phyloP scores from a whole-genome alignment of 805 yeast genomes.

The Spathaspora arborariae region DNA sequence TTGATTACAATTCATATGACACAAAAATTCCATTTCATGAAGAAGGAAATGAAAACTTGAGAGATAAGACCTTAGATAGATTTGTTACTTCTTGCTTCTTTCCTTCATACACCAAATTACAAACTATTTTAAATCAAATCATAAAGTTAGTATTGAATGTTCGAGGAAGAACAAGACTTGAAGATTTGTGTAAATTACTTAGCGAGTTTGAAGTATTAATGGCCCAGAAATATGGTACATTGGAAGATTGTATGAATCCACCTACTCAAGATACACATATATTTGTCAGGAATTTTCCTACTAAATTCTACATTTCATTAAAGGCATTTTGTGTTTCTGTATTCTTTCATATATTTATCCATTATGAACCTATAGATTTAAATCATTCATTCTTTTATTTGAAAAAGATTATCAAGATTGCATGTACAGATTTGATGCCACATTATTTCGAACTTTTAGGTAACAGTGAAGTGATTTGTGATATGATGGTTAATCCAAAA shows the following conservation, averaged over 20 bases:
- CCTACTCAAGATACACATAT: conserved; percentile 7
- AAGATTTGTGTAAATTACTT: conserved; percentile 31
- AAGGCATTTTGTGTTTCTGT: conserved; percentile 35
- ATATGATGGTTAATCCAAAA: conserved; percentile 33
- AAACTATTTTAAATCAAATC: conserved; percentile 24
- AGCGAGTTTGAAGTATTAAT: conserved; percentile 34
- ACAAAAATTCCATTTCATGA: conserved; percentile 46
- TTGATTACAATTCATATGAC: conserved; percentile 42
- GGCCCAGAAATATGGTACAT: conserved; percentile 24
- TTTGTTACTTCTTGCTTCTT: conserved; percentile 28
- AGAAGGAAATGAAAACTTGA: conserved; percentile 33
- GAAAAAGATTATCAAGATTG: conserved; percentile 27
- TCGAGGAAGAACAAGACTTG: conserved; percentile 31
- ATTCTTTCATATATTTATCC: conserved; percentile 40
- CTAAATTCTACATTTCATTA: conserved; percentile 25
- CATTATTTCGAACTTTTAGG: conserved; percentile 33
- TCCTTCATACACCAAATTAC: conserved; percentile 24
- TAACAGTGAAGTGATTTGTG: conserved; percentile 30
- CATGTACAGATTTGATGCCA: conserved; percentile 31
- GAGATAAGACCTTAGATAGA: conserved; percentile 39
- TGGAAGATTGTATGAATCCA: conserved; percentile 16
- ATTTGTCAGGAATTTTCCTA: conserved; percentile 13
- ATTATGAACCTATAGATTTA: conserved; percentile 30
- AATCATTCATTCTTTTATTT: conserved; percentile 35
- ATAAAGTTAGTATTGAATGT: conserved; percentile 39